A percentile compares a stretch with the other conserved stretches of the same genome.
phyloP scores from a whole-genome alignment of 78 protist genomes.

The Speleostelium caveatum region DNA sequence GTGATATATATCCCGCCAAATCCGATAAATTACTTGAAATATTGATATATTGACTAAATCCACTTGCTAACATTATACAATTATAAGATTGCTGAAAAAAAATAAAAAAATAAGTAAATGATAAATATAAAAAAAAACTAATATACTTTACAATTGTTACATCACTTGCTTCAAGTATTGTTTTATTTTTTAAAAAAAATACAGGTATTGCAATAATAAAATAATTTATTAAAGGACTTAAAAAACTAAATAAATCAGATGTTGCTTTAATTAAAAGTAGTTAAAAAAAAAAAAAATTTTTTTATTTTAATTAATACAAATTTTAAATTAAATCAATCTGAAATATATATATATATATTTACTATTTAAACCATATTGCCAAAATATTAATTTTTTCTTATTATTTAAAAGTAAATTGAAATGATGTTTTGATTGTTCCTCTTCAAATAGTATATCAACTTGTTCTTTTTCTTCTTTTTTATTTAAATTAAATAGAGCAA shows the following conservation, averaged over 20 bases:
- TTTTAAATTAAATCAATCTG: not conserved
- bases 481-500: slow-evolving; percentile 55
- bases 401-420: slow-evolving; percentile 29
- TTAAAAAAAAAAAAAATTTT: too few relatives aligned
- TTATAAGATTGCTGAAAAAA: slow-evolving; percentile 68
- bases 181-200: not conserved
- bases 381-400: slow-evolving; percentile 33
- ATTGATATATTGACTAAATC: slow-evolving; percentile 79
- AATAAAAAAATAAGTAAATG: not conserved
- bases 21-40: slow-evolving; percentile 44
- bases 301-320: not conserved
- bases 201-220: slow-evolving; percentile 72
- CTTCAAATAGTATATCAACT: too few relatives aligned
- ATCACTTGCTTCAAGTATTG: slow-evolving; percentile 11
- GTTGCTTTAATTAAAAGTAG: too few relatives aligned
- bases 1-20: slow-evolving; percentile 57
- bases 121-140: not conserved
- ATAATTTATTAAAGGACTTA: slow-evolving; percentile 41
- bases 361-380: slow-evolving; percentile 56
- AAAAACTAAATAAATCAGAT: slow-evolving; percentile 58
- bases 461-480: not conserved
- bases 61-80: slow-evolving; percentile 79
- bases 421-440: slow-evolving; percentile 46
- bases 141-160: slow-evolving; percentile 2
- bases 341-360: not conserved